Evolutionary conservation across 1,139 yeast species (phyloP).

Genomic region (Nakaseomyces uthaithaninus): DNA sequence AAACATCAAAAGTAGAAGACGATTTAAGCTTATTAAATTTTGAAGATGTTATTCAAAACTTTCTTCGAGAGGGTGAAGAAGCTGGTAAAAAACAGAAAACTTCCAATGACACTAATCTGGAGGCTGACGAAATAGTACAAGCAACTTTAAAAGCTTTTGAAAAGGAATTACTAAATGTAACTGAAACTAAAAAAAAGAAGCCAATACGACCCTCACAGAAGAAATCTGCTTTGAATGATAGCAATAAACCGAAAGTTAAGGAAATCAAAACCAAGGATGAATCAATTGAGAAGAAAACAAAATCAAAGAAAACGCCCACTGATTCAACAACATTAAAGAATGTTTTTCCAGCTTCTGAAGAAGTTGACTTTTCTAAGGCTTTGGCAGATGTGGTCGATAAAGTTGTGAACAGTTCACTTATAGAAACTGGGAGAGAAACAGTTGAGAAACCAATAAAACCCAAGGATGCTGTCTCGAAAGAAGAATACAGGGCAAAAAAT

Average conservation of each 20-base stretch:
- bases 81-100: constrained; percentile 10
- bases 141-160: constrained; percentile 31
- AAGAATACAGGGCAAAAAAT: background rate
- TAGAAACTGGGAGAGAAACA: constrained; percentile 9
- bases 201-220: constrained; percentile 13
- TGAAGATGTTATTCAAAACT: constrained; percentile 30
- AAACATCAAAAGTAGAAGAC: background rate
- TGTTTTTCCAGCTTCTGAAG: constrained; percentile 14
- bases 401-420: constrained; percentile 29
- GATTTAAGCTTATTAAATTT: constrained; percentile 18
- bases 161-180: constrained; percentile 21
- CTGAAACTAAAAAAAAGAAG: background rate
- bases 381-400: constrained; percentile 31
- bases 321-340: constrained; percentile 9
- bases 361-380: constrained; percentile 29
- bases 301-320: constrained; percentile 10
- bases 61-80: constrained; percentile 19
- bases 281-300: background rate
- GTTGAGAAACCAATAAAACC: background rate
- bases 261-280: background rate
- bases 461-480: background rate
- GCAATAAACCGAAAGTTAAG: constrained; percentile 4
- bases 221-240: constrained; percentile 8
- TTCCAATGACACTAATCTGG: constrained; percentile 19
- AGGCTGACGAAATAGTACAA: constrained; percentile 30